Percentiles rank a stretch among this genome's conserved stretches.
phyloP scores from a whole-genome alignment of 2,329 filamentous ascomycete genomes.

The Pseudocercospora musae region DNA sequence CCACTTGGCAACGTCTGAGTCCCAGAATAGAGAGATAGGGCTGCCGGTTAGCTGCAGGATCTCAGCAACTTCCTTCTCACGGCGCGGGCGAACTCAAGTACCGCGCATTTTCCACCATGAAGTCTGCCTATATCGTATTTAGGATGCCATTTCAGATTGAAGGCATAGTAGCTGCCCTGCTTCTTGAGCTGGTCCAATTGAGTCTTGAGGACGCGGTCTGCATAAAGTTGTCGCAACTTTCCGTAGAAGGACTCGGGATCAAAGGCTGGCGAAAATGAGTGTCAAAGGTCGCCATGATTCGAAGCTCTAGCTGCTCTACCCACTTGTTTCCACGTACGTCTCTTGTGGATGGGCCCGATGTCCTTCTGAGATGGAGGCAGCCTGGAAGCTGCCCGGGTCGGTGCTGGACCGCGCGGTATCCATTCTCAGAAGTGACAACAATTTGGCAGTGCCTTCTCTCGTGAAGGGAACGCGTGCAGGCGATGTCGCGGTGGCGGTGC shows the following conservation, averaged over 20 bases:
- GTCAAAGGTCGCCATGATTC: neutral
- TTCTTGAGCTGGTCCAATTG: conserved; percentile 3
- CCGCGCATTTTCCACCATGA: conserved; percentile 1
- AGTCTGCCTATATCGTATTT: conserved; percentile 7
- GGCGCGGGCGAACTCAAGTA: neutral
- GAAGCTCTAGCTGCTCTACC: neutral
- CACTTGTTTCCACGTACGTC: conserved; percentile 3
- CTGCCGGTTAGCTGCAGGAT: neutral
- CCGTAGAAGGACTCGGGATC: conserved; percentile 3
- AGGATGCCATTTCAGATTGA: conserved; percentile 6
- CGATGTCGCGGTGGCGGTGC: too few relatives aligned
- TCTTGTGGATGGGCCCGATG: conserved; percentile 5
- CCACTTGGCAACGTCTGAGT: conserved; percentile 57
- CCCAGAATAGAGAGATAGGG: conserved; percentile 50
- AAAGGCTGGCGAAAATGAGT: neutral
- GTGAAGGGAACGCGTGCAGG: too few relatives aligned
- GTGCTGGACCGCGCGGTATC: neutral
- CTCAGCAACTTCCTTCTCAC: neutral
- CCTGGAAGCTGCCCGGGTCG: neutral
- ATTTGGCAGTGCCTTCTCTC: too few relatives aligned
- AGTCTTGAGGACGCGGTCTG: conserved; percentile 2
- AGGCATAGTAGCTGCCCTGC: conserved; percentile 6
- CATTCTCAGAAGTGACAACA: too few relatives aligned
- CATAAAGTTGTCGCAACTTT: neutral
- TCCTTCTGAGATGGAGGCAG: neutral